Evolutionary conservation across 1,284 basidiomycete species (phyloP).

Genomic region (Pulchroboletus neoregius): DNA sequence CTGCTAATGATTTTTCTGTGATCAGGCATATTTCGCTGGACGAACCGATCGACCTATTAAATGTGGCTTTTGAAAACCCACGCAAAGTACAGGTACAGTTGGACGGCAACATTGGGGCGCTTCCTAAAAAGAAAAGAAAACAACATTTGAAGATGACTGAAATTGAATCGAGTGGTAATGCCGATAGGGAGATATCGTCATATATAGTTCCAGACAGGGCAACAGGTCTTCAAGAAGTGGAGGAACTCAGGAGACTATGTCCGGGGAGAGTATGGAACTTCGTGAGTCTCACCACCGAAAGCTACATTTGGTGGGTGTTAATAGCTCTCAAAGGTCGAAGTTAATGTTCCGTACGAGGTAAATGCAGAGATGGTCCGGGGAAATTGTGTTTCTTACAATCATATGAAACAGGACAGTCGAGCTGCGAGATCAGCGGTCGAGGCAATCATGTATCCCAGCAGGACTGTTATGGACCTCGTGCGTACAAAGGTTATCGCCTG

Average conservation of each 20-base stretch:
- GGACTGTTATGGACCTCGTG: slow-evolving; percentile 92
- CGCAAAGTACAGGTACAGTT: slow-evolving; percentile 54
- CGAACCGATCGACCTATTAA: slow-evolving; percentile 90
- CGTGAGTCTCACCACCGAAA: slow-evolving; percentile 40
- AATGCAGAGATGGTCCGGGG: slow-evolving; percentile 23
- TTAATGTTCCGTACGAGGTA: slow-evolving; percentile 82
- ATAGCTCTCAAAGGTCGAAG: slow-evolving; percentile 54
- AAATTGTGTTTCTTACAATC: slow-evolving; percentile 2
- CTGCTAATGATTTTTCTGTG: slow-evolving; percentile 18
- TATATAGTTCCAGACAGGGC: slow-evolving; percentile 85
- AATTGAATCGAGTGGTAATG: neutral
- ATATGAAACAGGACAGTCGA: slow-evolving; percentile 56
- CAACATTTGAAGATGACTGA: slow-evolving; percentile 23
- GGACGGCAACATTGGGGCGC: slow-evolving; percentile 45
- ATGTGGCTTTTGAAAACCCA: slow-evolving; percentile 95
- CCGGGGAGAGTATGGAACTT: slow-evolving; percentile 87
- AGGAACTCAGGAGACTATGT: slow-evolving; percentile 70
- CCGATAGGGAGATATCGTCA: slow-evolving; percentile 18
- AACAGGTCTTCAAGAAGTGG: slow-evolving; percentile 74
- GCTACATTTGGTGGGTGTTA: slow-evolving; percentile 1
- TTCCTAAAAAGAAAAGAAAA: slow-evolving; percentile 42
- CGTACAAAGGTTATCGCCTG: slow-evolving; percentile 21
- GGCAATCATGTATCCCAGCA: slow-evolving; percentile 75
- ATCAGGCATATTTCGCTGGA: slow-evolving; percentile 61
- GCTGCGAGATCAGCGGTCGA: slow-evolving; percentile 55